Base-by-base conservation (phyloP, 441 rosid genomes). In the Adansonia rubrostipa region DNA sequence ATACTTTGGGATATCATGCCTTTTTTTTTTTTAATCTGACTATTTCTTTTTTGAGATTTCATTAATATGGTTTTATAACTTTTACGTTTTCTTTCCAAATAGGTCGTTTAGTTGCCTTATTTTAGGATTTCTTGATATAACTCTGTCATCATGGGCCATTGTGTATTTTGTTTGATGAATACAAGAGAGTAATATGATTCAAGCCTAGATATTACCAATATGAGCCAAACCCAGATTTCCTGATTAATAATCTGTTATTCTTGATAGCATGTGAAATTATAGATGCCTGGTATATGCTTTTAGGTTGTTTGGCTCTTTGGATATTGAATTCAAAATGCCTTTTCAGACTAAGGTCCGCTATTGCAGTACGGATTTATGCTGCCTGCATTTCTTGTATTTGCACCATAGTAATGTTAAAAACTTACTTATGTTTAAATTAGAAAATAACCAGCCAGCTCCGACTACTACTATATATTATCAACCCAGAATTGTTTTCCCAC, bases 141-240 rank as follows among this genome's bases (percentile, higher is more conserved):
- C 6, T 28, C 4, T 10, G 67, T 28, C 67, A 28, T 62, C 67
- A 62, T 61, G 65, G 24, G 40, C 15, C 40, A 73, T 73, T 58
- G 42, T 36, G 24, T 48, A 58, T 44, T 58, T 13, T 19, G 9
- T 36, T 67, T 76, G 64, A 45, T 67, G 20, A 65, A 40, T 45
- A 2, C 73, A 68, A 6, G 57, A 20, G 10, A 24, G 15, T 9
- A 67, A 2, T 45, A 20, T 47, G 15, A 44, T 67, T 44, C 14
- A 67, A 67, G 20, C 54, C 72, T 48, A 17, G 33, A 67, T 48
- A 47, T 69, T 28, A 24, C 60, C 20, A 3, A 70, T 9, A 53
- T 53, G 11, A n/a, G 48, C 47, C 28, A 33, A 36, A 72, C 51
- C 75, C 51, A 10, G 36, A 40, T 72, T 6, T 57, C 36, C 33